Evolutionary conservation across 225 moss, liverwort and hornwort species (phyloP).

Genomic region (Pleurozium schreberi): DNA sequence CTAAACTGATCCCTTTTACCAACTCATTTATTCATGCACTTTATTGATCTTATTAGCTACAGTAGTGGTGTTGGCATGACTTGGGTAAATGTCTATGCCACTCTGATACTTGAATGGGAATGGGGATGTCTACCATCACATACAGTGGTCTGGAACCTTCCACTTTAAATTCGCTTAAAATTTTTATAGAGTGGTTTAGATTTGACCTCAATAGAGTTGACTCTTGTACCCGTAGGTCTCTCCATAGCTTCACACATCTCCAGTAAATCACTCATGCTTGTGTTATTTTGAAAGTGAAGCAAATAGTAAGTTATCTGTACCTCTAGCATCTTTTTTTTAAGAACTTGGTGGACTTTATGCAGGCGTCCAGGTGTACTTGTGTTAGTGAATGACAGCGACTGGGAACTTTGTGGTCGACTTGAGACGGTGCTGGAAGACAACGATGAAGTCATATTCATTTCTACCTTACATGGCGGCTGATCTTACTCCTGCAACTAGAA

Average conservation of each 20-base stretch:
- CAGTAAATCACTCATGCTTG: not conserved
- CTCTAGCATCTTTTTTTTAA: not conserved
- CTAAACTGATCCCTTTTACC: not conserved
- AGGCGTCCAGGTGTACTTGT: slow-evolving; percentile 89
- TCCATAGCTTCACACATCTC: not conserved
- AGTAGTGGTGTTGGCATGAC: not conserved
- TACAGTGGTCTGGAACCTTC: not conserved
- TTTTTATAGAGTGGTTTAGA: not conserved
- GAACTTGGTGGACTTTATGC: not conserved
- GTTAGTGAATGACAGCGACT: slow-evolving; percentile 86
- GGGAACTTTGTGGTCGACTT: slow-evolving; percentile 90
- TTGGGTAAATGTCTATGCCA: not conserved
- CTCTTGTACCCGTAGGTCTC: not conserved
- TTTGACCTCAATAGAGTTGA: too few relatives aligned
- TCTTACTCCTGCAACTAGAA: not conserved
- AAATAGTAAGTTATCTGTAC: too few relatives aligned
- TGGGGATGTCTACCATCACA: not conserved
- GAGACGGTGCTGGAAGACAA: slow-evolving; percentile 70
- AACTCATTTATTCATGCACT: not conserved
- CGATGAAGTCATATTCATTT: slow-evolving; percentile 74
- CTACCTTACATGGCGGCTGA: slow-evolving; percentile 79
- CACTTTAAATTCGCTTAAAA: not conserved
- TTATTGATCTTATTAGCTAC: not conserved
- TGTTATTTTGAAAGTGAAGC: not conserved
- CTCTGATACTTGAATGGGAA: not conserved